phyloP scores from a whole-genome alignment of 495 filamentous ascomycete genomes.

The Penicillium tannophilum region DNA sequence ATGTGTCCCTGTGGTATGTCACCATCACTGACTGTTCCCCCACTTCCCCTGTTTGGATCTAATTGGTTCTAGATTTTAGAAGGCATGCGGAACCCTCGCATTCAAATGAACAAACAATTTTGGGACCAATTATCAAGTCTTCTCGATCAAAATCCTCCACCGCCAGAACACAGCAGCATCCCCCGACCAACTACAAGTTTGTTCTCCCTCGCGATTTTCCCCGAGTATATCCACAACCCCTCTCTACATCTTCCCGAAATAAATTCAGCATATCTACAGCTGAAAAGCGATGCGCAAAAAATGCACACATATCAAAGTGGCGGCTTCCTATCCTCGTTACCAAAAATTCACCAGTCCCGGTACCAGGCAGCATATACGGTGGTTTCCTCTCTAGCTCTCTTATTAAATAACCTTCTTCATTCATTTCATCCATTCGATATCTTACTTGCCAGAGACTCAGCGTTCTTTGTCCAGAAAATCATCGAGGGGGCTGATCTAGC shows the following conservation, averaged over 20 bases:
- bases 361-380: conserved; percentile 29
- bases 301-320: conserved; percentile 17
- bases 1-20: conserved; percentile 38
- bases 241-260: conserved; percentile 25
- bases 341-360: conserved; percentile 18
- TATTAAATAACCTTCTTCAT: conserved; percentile 33
- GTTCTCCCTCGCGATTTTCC: conserved; percentile 23
- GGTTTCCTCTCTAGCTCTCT: conserved; percentile 25
- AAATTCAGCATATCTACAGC: conserved; percentile 15
- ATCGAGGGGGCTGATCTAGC: conserved; percentile 15
- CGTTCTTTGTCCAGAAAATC: conserved; percentile 23
- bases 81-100: conserved; percentile 30
- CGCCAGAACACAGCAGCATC: neutral
- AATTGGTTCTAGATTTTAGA: conserved; percentile 35
- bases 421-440: conserved; percentile 22
- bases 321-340: conserved; percentile 1
- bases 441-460: conserved; percentile 19
- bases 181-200: conserved; percentile 16
- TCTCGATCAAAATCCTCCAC: conserved; percentile 4
- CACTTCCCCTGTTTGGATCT: neutral
- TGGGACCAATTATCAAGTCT: conserved; percentile 18
- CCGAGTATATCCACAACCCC: conserved; percentile 23
- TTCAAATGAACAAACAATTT: conserved; percentile 27
- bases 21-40: neutral
- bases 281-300: conserved; percentile 17